Evolutionary conservation across 2,329 filamentous ascomycete species (phyloP), one percentile per base, ranked within the genome.

Genomic region (Daldinia sp.): DNA sequence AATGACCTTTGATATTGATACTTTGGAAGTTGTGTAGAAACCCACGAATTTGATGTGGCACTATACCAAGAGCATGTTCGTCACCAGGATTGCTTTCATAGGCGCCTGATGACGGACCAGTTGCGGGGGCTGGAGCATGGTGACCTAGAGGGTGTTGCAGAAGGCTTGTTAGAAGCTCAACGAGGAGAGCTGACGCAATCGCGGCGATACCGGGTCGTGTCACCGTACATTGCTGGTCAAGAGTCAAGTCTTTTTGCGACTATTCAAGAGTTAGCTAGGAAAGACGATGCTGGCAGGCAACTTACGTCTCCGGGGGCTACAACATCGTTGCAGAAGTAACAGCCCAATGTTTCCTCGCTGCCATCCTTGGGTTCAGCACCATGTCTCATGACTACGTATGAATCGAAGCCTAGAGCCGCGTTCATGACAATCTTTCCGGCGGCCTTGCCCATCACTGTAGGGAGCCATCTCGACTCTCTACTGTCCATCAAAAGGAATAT

Each of bases 311-410:
- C 91, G 23, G 96, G 96, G 6, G 95, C 93, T 56, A 98, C 95
- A 28, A 99, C 95, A 78, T 99, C 96, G 76, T 97, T 98, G 82
- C 96, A 99, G 81, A 98, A 99, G 79, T 99, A 99, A 81, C 96
- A 99, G 9, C 96, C 96, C 28, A 98, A 85, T 28, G 93, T 89
- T 58, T 89, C 83, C 60, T 88, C 84, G n/a, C 82, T 85, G 10
- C 87, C 84, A 57, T 85, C 82, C 46, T 81, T 79, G 3, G 85
- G 84, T 73, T 89, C 87, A 5, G 93, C 85, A 1, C 96, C 96
- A 79, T 99, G 96, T 63, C 96, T 89, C 96, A 99, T 98, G 39
- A 97, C 94, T 2, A 99, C 94, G 75, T 93, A 99, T 0, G 94
- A 96, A 80, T 99, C 96, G 76, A 99, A 99, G 0, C 96, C 96